Base-by-base conservation (phyloP, 257 asterid genomes). In the Penstemon barbatus region DNA sequence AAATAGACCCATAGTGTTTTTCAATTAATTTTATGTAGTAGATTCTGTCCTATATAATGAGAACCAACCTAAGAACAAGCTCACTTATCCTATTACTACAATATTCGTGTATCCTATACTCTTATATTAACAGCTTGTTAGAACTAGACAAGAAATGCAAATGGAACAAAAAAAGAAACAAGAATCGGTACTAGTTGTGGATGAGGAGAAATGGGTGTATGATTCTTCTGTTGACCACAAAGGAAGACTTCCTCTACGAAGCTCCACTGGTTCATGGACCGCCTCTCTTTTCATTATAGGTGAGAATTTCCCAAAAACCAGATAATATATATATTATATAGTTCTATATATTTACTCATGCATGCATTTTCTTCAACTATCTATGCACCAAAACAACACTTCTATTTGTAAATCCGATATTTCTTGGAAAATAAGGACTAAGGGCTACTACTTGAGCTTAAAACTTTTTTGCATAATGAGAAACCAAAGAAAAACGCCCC, bases 281-380 rank as follows among this genome's bases (percentile, higher is more conserved):
- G 99, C 97, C 54, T 83, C 99, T 51, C 80, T 86, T 70, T 91
- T 89, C 80, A 94, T 91, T 41, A 79, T 94, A 41, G 96, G 97
- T 91, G 85, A 15, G 8, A 6, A 55, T 37, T 6, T 15, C 5
- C 38, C 42, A 44, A 15, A 18, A 41, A 33, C 7, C 5, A 7
- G 15, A 25, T 13, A 3, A 15, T 15, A 15, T 15, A 15, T 15
- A 33, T 2, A 25, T 25, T 33, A 13, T 40, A 10, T 42, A 59
- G 9, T 8, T 33, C 4, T 15, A 15, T 15, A 15, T 19, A 9
- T 57, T 36, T 55, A 2, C 4, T 5, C n/a, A 57, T 57, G n/a
- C 38, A 11, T 37, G 7, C 2, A 38, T 58, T 4, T 39, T 25
- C 33, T 25, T 25, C 33, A 25, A 25, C 33, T 25, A 25, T 25